A percentile compares a stretch with the other conserved stretches of the same genome.
These are phyloP conservation scores for Taiozyma onychis DNA, from an alignment of 1,139 yeast genomes.

Conservation along the genomic window DNA sequence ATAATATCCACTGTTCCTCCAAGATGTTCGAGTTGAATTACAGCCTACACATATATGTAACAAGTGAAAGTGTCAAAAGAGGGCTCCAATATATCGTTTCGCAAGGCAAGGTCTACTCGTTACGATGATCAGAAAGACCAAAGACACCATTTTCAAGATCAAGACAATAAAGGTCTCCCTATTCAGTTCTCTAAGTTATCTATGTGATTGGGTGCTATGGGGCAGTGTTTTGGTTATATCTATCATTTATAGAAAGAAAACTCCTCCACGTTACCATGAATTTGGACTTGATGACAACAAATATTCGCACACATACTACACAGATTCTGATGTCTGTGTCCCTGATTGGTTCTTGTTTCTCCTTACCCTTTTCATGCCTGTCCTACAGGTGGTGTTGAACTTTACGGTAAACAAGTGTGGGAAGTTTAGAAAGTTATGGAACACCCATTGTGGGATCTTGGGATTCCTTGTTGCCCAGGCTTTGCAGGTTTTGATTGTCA, in stretches of 20 bases:
- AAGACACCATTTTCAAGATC: slow-evolving; percentile 18
- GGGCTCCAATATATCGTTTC: no score
- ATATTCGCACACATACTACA: slow-evolving; percentile 31
- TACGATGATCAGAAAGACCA: not conserved
- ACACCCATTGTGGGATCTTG: slow-evolving; percentile 33
- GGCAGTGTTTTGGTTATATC: slow-evolving; percentile 25
- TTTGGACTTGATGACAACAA: slow-evolving; percentile 33
- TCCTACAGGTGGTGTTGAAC: slow-evolving; percentile 25
- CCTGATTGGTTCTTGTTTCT: slow-evolving; percentile 30
- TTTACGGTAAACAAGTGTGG: slow-evolving; percentile 22
- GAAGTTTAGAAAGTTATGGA: slow-evolving; percentile 35
- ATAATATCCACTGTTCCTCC: not conserved
- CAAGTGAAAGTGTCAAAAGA: not conserved
- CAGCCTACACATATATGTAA: not conserved
- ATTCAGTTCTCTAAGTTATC: slow-evolving; percentile 28
- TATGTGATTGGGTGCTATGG: slow-evolving; percentile 34
- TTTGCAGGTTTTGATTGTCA: slow-evolving; percentile 36
- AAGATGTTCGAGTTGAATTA: not conserved
- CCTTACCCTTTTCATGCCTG: slow-evolving; percentile 31
- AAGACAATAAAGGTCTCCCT: slow-evolving; percentile 22
- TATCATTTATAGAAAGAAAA: slow-evolving; percentile 29
- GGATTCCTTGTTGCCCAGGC: slow-evolving; percentile 37
- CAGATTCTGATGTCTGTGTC: slow-evolving; percentile 31
- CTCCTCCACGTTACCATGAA: slow-evolving; percentile 37
- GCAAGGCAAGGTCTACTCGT: not conserved